Evolutionary conservation across 768 basidiomycete genomes (phyloP).

Genomic region (Kwoniella pini): DNA sequence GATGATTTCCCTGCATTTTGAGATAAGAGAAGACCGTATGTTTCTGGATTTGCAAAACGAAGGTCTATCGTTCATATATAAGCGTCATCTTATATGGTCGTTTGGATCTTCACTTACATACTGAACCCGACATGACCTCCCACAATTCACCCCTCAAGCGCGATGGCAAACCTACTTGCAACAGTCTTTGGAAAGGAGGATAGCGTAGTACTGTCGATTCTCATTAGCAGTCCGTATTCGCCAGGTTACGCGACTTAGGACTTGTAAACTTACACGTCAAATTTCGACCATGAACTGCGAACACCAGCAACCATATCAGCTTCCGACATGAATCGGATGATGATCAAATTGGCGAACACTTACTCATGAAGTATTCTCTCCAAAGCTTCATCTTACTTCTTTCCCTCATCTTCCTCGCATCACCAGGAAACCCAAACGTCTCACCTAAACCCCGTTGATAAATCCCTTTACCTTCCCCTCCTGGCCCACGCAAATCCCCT

Average conservation of each 20-base stretch:
- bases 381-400: slow-evolving; percentile 84
- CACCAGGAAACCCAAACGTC: slow-evolving; percentile 55
- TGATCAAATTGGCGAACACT: slow-evolving; percentile 30
- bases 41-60: slow-evolving; percentile 80
- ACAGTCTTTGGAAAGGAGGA: slow-evolving; percentile 93
- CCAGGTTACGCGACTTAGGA: background rate
- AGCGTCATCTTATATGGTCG: background rate
- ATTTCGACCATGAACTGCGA: slow-evolving; percentile 82
- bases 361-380: slow-evolving; percentile 81
- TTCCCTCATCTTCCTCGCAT: slow-evolving; percentile 55
- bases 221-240: background rate
- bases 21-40: slow-evolving; percentile 72
- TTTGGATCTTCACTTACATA: slow-evolving; percentile 58
- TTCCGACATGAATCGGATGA: background rate
- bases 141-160: slow-evolving; percentile 94
- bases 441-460: slow-evolving; percentile 54
- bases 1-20: slow-evolving; percentile 76
- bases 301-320: background rate
- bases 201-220: slow-evolving; percentile 70
- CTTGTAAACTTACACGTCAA: slow-evolving; percentile 62
- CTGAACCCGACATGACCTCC: slow-evolving; percentile 93
- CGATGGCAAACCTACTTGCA: slow-evolving; percentile 95
- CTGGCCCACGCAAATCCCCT: slow-evolving; percentile 55
- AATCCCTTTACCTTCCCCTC: slow-evolving; percentile 51
- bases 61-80: slow-evolving; percentile 58